Evolutionary conservation across 164 flowering plant species (phyloP).

Genomic region (Nelumbo lutea): DNA sequence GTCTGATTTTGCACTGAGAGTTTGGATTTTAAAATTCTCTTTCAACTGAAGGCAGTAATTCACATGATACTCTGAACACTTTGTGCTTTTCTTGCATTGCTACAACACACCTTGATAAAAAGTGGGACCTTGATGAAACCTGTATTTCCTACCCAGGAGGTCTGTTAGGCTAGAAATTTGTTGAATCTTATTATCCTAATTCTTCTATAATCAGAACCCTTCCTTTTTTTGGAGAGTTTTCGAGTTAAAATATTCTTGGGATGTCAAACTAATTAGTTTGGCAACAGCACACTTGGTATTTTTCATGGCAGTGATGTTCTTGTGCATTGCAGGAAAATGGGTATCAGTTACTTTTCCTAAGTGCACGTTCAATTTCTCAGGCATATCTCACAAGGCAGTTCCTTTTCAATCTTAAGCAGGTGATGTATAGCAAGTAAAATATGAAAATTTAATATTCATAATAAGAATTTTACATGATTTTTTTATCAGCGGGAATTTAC

Average conservation of each 20-base stretch:
- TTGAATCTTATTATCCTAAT: neutral
- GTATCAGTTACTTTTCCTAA: slow-evolving; percentile 85
- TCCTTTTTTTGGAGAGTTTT: neutral
- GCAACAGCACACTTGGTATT: neutral
- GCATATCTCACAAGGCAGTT: slow-evolving; percentile 82
- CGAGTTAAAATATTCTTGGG: neutral
- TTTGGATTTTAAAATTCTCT: neutral
- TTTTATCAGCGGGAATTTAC: neutral
- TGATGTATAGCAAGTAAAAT: slow-evolving; percentile 10
- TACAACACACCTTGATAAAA: neutral
- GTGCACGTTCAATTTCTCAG: slow-evolving; percentile 97
- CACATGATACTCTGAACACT: neutral
- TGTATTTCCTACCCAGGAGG: neutral
- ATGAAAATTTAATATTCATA: neutral
- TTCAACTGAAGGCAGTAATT: neutral
- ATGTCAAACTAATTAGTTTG: neutral
- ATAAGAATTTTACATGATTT: neutral
- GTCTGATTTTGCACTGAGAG: neutral
- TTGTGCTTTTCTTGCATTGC: neutral
- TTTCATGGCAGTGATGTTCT: neutral
- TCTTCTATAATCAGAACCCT: neutral
- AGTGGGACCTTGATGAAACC: neutral
- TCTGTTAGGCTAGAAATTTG: neutral
- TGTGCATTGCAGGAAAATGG: slow-evolving; percentile 76
- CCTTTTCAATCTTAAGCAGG: slow-evolving; percentile 89